These are phyloP conservation scores for Trypanosoma melophagium DNA, from an alignment of 208 protist genomes.

Conservation along the genomic window DNA sequence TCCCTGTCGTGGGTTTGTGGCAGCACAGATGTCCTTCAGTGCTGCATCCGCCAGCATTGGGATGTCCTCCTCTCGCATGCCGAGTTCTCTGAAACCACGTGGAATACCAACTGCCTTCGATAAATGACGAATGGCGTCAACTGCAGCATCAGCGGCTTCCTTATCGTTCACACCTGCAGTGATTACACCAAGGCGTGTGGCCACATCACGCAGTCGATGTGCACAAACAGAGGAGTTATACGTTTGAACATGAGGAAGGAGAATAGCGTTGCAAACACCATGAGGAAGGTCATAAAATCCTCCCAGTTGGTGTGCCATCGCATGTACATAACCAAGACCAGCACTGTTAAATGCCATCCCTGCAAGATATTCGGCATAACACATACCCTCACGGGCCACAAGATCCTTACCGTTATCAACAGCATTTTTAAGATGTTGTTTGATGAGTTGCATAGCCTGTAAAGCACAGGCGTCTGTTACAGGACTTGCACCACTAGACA, in stretches of 20 bases:
- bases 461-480: conserved; percentile 75
- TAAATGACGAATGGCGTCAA: conserved; percentile 52
- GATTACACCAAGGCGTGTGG: conserved; percentile 43
- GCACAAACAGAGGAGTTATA: conserved; percentile 59
- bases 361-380: conserved; percentile 79
- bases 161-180: conserved; percentile 41
- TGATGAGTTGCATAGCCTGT: conserved; percentile 70
- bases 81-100: conserved; percentile 53
- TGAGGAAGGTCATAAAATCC: conserved; percentile 82
- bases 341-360: conserved; percentile 92
- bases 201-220: conserved; percentile 62
- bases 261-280: conserved; percentile 86
- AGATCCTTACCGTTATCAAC: conserved; percentile 49
- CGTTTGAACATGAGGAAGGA: conserved; percentile 78
- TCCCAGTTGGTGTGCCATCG: conserved; percentile 89
- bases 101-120: conserved; percentile 57
- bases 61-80: conserved; percentile 46
- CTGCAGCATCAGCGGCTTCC: conserved; percentile 48
- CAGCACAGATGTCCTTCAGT: conserved; percentile 46
- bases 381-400: conserved; percentile 77
- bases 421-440: conserved; percentile 56
- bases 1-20: conserved; percentile 57
- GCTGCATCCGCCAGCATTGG: conserved; percentile 45
- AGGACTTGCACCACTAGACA: conserved; percentile 48
- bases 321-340: conserved; percentile 87